phyloP scores from a whole-genome alignment of 495 filamentous ascomycete species.

The Aspergillus bertholletiae region DNA sequence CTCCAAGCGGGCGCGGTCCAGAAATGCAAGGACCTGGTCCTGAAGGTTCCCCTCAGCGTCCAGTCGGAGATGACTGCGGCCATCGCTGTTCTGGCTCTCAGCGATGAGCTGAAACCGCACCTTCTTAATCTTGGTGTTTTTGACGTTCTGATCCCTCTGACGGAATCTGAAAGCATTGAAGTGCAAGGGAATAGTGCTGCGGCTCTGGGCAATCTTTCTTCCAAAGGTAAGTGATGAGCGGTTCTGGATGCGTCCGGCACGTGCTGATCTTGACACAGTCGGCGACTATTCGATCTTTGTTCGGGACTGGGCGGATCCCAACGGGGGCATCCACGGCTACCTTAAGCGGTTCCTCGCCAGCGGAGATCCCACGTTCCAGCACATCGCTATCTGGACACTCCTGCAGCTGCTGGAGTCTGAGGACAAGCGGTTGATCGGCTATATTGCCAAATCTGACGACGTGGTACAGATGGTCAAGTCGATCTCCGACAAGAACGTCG shows the following conservation, averaged over 20 bases:
- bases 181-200: conserved; percentile 98
- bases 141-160: conserved; percentile 92
- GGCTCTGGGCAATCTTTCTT: conserved; percentile 90
- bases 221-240: conserved; percentile 70
- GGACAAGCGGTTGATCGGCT: conserved; percentile 75
- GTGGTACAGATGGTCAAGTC: conserved; percentile 85
- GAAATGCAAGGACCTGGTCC: conserved; percentile 95
- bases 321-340: conserved; percentile 94
- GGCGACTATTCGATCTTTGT: conserved; percentile 96
- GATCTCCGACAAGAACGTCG: conserved; percentile 86
- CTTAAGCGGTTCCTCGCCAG: conserved; percentile 87
- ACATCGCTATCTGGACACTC: conserved; percentile 98
- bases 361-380: conserved; percentile 95
- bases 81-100: conserved; percentile 94
- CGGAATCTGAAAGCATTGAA: conserved; percentile 91
- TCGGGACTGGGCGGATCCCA: conserved; percentile 85
- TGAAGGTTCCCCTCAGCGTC: conserved; percentile 88
- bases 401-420: conserved; percentile 94
- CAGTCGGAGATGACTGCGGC: conserved; percentile 99
- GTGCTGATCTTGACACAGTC: conserved; percentile 58
- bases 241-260: neutral
- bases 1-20: conserved; percentile 95
- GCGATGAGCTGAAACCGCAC: conserved; percentile 90
- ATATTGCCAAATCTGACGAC: conserved; percentile 82
- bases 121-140: conserved; percentile 92